Percentiles rank a stretch among this genome's conserved stretches.
These are phyloP conservation scores for Silene coronaria DNA, from an alignment of 179 eudicot genomes.

Conservation along the genomic window DNA sequence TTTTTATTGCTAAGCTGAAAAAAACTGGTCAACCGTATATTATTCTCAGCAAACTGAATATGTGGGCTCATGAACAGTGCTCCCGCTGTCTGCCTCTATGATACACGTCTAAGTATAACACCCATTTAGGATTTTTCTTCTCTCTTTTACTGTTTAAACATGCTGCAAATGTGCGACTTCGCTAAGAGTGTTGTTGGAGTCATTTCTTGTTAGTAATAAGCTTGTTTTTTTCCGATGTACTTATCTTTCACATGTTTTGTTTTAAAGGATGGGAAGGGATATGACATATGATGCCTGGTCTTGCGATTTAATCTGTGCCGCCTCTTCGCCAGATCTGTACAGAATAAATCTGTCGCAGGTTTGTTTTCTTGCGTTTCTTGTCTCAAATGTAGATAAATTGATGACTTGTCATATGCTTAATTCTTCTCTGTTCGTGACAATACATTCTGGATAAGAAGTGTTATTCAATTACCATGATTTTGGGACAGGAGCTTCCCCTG, in stretches of 20 bases:
- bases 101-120: neutral
- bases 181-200: neutral
- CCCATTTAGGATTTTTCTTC: neutral
- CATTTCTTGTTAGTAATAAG: neutral
- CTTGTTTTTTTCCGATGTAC: neutral
- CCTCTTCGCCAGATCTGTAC: constrained; percentile 91
- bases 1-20: neutral
- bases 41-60: neutral
- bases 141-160: neutral
- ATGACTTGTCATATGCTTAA: neutral
- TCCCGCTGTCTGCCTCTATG: neutral
- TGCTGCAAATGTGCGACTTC: neutral
- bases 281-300: constrained; percentile 79
- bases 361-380: constrained; percentile 12
- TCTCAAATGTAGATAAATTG: neutral
- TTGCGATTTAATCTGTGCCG: constrained; percentile 93
- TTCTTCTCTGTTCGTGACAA: neutral
- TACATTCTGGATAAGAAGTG: neutral
- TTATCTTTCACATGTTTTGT: constrained; percentile 16
- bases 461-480: neutral
- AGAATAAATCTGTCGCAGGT: constrained; percentile 95
- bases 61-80: neutral
- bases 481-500: too few species aligned
- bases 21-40: neutral
- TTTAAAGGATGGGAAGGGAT: constrained; percentile 89